These are phyloP conservation scores for Rhytidhysteron rufulum DNA, from an alignment of 2,329 filamentous ascomycete genomes.

Conservation along the genomic window DNA sequence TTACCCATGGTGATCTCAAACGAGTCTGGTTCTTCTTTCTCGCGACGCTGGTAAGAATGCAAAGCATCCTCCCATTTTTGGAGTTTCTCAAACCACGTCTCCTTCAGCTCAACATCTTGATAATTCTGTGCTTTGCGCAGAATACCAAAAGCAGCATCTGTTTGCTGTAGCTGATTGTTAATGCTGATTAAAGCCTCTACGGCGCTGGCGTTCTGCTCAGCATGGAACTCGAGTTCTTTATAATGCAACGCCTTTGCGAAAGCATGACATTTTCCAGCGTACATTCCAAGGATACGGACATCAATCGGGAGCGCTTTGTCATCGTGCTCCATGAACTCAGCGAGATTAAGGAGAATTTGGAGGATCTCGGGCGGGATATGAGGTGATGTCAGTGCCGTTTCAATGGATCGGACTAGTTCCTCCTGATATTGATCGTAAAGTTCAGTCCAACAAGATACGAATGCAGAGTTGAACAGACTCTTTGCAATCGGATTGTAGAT, in stretches of 20 bases:
- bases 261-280: conserved; percentile 93
- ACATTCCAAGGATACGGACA: conserved; percentile 87
- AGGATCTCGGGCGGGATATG: conserved; percentile 95
- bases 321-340: conserved; percentile 99
- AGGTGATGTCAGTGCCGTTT: conserved; percentile 89
- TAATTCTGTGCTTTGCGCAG: conserved; percentile 93
- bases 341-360: conserved; percentile 88
- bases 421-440: conserved; percentile 96
- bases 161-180: conserved; percentile 98
- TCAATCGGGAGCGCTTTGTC: conserved; percentile 98
- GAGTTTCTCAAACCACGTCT: conserved; percentile 98
- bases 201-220: conserved; percentile 91
- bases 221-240: conserved; percentile 96
- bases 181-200: conserved; percentile 98
- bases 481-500: conserved; percentile 88
- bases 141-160: conserved; percentile 96
- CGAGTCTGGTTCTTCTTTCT: conserved; percentile 65
- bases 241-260: conserved; percentile 98
- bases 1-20: conserved; percentile 99
- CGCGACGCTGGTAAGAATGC: conserved; percentile 84
- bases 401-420: conserved; percentile 91
- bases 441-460: conserved; percentile 98
- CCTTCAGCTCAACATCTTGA: conserved; percentile 90
- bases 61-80: conserved; percentile 98
- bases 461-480: conserved; percentile 96